Percentiles rank a stretch among this genome's conserved stretches.
phyloP scores from a whole-genome alignment of 176 grass and related monocot species.

The Oryza meyeriana region DNA sequence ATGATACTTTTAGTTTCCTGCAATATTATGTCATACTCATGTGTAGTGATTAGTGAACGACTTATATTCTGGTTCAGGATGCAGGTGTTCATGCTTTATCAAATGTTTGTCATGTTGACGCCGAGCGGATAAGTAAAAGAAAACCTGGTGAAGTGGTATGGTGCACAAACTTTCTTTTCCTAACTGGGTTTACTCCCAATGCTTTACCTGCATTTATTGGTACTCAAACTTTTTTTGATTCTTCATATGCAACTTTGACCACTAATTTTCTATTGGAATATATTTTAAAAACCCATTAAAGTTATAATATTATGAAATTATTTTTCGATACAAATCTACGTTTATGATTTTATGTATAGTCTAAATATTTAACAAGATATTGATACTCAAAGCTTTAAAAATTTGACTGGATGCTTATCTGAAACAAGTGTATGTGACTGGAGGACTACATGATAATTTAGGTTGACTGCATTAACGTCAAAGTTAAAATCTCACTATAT shows the following conservation, averaged over 20 bases:
- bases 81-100: constrained; percentile 92
- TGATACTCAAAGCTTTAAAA: neutral
- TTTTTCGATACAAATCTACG: neutral
- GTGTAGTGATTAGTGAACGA: neutral
- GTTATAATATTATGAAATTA: neutral
- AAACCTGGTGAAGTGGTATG: constrained; percentile 84
- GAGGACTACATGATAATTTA: constrained; percentile 8
- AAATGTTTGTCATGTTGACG: constrained; percentile 95
- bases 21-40: neutral
- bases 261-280: neutral
- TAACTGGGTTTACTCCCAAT: neutral
- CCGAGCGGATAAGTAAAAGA: constrained; percentile 97
- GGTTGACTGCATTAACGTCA: neutral
- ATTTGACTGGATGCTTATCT: neutral
- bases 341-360: neutral
- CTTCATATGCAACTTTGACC: neutral
- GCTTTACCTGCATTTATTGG: neutral
- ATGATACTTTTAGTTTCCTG: neutral
- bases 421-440: neutral
- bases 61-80: constrained; percentile 51
- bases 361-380: neutral
- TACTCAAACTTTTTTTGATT: neutral
- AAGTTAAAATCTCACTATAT: constrained; percentile 12
- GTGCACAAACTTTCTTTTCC: constrained; percentile 20
- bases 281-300: neutral